Percentiles rank a stretch among this genome's conserved stretches.
Evolutionary conservation across 2,329 filamentous ascomycete genomes (phyloP).

Genomic region (Colletotrichum navitas): DNA sequence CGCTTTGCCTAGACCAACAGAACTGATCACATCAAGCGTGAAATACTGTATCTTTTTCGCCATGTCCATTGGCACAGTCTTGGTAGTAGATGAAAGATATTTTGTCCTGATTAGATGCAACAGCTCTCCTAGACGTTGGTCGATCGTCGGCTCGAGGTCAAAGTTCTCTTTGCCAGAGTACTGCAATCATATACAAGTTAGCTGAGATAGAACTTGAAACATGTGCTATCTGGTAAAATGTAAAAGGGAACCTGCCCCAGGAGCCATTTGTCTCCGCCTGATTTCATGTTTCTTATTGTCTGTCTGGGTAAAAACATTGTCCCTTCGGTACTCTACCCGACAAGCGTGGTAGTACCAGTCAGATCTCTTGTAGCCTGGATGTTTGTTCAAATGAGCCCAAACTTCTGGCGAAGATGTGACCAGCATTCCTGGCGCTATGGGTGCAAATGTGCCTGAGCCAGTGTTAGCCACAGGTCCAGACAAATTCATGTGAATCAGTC

Average conservation of each 20-base stretch:
- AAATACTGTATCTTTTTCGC: conserved; percentile 63
- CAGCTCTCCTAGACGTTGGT: conserved; percentile 60
- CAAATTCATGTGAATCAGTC: neutral
- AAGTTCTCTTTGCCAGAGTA: conserved; percentile 69
- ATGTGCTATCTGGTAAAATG: neutral
- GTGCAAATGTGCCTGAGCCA: conserved; percentile 49
- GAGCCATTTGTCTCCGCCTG: conserved; percentile 62
- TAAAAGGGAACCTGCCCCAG: conserved; percentile 56
- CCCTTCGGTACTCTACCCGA: conserved; percentile 61
- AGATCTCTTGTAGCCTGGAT: conserved; percentile 56
- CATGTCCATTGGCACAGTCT: conserved; percentile 57
- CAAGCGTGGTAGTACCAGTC: conserved; percentile 60
- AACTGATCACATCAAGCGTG: conserved; percentile 66
- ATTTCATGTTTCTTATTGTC: conserved; percentile 61
- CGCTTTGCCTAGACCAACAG: conserved; percentile 61
- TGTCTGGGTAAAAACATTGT: conserved; percentile 66
- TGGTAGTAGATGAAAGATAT: conserved; percentile 54
- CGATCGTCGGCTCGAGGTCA: conserved; percentile 62
- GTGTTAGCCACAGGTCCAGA: neutral
- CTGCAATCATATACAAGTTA: conserved; percentile 46
- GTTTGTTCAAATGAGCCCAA: conserved; percentile 58
- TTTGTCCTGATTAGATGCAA: conserved; percentile 58
- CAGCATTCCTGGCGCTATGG: conserved; percentile 60
- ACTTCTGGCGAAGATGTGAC: conserved; percentile 63
- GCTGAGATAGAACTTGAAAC: neutral